A percentile compares a stretch with the other conserved stretches of the same genome.
Evolutionary conservation across 352 stramenopile species (phyloP).

Genomic region (Blastocystis sp.): DNA sequence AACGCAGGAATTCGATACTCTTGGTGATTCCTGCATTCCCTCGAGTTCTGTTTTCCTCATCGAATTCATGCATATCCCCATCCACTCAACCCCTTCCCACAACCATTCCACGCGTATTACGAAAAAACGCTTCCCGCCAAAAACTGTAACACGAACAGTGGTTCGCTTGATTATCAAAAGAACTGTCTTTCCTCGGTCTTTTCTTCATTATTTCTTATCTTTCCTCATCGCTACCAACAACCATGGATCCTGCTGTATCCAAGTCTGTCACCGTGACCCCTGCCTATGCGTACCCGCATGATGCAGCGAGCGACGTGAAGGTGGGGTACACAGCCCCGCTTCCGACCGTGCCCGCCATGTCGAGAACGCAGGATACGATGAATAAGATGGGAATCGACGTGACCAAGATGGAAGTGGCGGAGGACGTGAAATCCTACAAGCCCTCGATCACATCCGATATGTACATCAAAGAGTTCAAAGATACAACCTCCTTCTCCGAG

Average conservation of each 20-base stretch:
- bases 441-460: conserved; percentile 63
- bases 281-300: conserved; percentile 22
- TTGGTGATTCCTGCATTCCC: no score
- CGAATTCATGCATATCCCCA: neutral
- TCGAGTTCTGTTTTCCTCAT: neutral
- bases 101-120: neutral
- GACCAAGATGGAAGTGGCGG: conserved; percentile 55
- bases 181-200: neutral
- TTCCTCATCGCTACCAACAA: neutral
- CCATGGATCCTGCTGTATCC: conserved; percentile 29
- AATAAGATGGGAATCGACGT: conserved; percentile 56
- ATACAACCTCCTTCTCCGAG: conserved; percentile 8
- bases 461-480: conserved; percentile 68
- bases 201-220: conserved; percentile 32
- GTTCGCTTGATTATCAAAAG: neutral
- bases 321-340: conserved; percentile 21
- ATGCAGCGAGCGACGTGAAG: conserved; percentile 38
- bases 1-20: no score
- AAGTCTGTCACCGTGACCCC: conserved; percentile 38
- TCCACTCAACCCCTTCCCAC: neutral
- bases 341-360: conserved; percentile 60
- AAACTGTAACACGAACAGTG: neutral
- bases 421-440: conserved; percentile 22
- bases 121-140: conserved; percentile 5
- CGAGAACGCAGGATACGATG: conserved; percentile 44